Percentiles rank a stretch among this genome's conserved stretches.
These are phyloP conservation scores for Trichomonas gallinae DNA, from an alignment of 208 protist species.

Conservation along the genomic window DNA sequence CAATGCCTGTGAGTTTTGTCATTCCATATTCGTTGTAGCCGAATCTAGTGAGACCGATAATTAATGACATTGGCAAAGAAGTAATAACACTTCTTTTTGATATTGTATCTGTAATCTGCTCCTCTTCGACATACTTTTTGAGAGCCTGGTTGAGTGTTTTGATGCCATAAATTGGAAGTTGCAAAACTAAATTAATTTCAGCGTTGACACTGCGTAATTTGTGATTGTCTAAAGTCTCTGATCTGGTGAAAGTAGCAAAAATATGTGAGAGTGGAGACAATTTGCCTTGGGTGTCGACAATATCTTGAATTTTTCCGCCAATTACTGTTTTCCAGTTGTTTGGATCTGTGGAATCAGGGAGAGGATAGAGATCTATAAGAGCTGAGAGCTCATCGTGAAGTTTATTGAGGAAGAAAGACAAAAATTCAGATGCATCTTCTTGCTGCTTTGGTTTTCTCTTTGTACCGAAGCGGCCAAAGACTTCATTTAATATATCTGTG, in stretches of 20 bases:
- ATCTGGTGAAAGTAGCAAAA: not conserved
- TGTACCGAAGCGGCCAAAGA: not conserved
- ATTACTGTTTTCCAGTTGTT: not conserved
- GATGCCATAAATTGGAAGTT: not conserved
- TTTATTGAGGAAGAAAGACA: not conserved
- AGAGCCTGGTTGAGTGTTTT: not conserved
- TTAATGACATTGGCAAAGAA: not conserved
- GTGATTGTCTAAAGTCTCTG: not conserved
- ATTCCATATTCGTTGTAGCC: not conserved
- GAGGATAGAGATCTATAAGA: not conserved
- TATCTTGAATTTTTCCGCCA: not conserved
- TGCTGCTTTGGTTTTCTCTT: not conserved
- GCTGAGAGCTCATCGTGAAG: not conserved
- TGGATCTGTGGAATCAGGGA: too few species aligned
- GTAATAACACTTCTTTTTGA: not conserved
- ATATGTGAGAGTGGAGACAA: not conserved
- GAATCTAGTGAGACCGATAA: not conserved
- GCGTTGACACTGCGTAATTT: not conserved
- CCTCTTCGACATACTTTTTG: not conserved
- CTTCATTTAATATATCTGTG: not conserved
- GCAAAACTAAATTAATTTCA: not conserved
- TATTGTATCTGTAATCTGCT: not conserved
- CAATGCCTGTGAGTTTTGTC: not conserved
- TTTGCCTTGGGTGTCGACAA: not conserved
- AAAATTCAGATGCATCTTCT: constrained; percentile 6